These are phyloP conservation scores for Kingdonia uniflora DNA, from an alignment of 164 flowering plant genomes.

Conservation along the genomic window DNA sequence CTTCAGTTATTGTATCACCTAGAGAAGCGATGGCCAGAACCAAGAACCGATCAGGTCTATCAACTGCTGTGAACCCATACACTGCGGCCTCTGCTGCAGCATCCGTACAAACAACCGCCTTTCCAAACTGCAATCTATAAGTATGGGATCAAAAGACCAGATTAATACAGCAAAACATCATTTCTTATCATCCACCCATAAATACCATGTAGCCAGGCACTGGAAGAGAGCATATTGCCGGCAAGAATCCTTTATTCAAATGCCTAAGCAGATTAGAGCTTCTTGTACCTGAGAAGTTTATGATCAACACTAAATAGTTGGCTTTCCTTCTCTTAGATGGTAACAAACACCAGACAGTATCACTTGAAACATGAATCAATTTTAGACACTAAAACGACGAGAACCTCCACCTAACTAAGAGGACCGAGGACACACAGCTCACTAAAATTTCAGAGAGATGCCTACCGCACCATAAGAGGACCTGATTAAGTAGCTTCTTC, in stretches of 20 bases:
- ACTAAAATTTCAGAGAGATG: neutral
- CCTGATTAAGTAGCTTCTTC: conserved; percentile 63
- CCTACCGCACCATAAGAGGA: conserved; percentile 91
- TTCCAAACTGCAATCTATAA: conserved; percentile 64
- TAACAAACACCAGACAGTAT: too few relatives aligned
- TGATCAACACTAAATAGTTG: neutral
- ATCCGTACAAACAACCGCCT: conserved; percentile 72
- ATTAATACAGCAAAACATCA: too few relatives aligned
- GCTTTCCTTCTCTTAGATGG: too few relatives aligned
- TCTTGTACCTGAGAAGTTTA: conserved; percentile 50
- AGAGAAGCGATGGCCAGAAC: conserved; percentile 64
- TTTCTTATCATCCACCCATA: too few relatives aligned
- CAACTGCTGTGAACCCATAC: conserved; percentile 77
- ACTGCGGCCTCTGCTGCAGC: conserved; percentile 80
- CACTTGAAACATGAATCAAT: too few relatives aligned
- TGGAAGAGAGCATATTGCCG: conserved; percentile 64
- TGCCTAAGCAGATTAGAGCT: conserved; percentile 76
- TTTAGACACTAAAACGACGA: neutral
- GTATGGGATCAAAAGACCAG: too few relatives aligned
- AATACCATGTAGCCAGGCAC: conserved; percentile 87
- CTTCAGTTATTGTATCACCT: conserved; percentile 40
- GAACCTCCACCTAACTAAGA: too few relatives aligned
- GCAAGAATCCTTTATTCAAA: conserved; percentile 66
- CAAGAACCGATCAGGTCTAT: conserved; percentile 80
- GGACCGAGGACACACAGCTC: neutral